These are phyloP conservation scores for Candida chilensis DNA, from an alignment of 805 yeast species.

Conservation along the genomic window DNA sequence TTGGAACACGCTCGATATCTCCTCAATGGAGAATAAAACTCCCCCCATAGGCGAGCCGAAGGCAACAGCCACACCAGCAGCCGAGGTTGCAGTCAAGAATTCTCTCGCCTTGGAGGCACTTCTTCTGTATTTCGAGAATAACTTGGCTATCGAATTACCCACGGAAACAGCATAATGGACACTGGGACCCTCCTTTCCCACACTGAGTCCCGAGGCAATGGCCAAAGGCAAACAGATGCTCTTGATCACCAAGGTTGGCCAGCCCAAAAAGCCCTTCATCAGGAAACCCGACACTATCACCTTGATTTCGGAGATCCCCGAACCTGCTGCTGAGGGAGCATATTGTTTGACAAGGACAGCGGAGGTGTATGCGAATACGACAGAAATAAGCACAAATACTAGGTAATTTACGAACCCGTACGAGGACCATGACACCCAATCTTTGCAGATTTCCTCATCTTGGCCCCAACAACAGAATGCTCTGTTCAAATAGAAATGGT, in stretches of 20 bases:
- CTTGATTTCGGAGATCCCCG: slow-evolving; percentile 95
- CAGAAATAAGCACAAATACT: slow-evolving; percentile 49
- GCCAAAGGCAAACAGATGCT: slow-evolving; percentile 80
- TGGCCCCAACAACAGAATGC: slow-evolving; percentile 79
- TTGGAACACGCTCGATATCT: slow-evolving; percentile 68
- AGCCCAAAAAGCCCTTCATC: slow-evolving; percentile 66
- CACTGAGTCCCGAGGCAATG: slow-evolving; percentile 85
- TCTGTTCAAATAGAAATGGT: slow-evolving; percentile 60
- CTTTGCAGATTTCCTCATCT: slow-evolving; percentile 36
- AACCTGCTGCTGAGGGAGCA: slow-evolving; percentile 93
- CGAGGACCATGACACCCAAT: slow-evolving; percentile 65
- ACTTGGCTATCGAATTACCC: slow-evolving; percentile 68
- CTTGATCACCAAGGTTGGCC: slow-evolving; percentile 66
- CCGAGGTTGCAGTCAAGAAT: slow-evolving; percentile 81
- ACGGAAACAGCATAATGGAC: slow-evolving; percentile 97
- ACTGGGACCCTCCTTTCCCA: slow-evolving; percentile 97
- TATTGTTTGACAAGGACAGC: slow-evolving; percentile 59
- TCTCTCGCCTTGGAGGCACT: slow-evolving; percentile 42
- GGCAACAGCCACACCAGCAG: slow-evolving; percentile 98
- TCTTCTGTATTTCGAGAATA: slow-evolving; percentile 33
- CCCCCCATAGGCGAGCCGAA: slow-evolving; percentile 98
- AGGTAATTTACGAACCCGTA: slow-evolving; percentile 38
- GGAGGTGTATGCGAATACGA: slow-evolving; percentile 53
- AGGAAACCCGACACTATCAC: slow-evolving; percentile 88
- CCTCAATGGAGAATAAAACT: slow-evolving; percentile 87